phyloP scores from a whole-genome alignment of 179 eudicot genomes.

The Amaranthus tricolor region DNA sequence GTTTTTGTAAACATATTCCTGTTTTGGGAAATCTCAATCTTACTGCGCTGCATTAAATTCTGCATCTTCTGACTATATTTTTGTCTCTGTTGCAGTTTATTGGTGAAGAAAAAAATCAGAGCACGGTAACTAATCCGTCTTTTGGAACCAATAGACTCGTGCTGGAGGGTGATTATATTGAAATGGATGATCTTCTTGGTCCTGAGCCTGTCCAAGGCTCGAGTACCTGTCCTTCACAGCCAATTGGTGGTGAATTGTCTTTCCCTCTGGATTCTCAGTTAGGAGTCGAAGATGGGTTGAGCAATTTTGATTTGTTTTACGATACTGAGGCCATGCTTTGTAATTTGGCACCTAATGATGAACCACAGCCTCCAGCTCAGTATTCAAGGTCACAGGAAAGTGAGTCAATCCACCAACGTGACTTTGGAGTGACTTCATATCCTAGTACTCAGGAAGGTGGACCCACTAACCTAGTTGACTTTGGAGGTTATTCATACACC shows the following conservation, averaged over 20 bases:
- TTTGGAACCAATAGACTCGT: conserved; percentile 6
- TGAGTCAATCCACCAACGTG: conserved; percentile 9
- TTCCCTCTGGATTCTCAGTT: conserved; percentile 4
- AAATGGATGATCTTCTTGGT: conserved; percentile 42
- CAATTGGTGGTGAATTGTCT: conserved; percentile 3
- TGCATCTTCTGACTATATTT: conserved; percentile 7
- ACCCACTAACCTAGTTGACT: conserved; percentile 6
- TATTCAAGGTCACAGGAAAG: conserved; percentile 13
- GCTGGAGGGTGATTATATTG: conserved; percentile 37
- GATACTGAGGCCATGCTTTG: conserved; percentile 28
- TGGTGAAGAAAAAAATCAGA: conserved; percentile 25
- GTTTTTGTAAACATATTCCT: not conserved
- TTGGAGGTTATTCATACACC: conserved; percentile 1
- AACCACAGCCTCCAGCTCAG: conserved; percentile 11
- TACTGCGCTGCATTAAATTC: no score
- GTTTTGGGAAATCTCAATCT: not conserved
- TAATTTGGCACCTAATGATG: conserved; percentile 24
- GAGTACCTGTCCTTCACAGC: conserved; percentile 10
- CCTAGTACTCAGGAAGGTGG: conserved; percentile 1
- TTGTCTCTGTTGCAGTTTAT: conserved; percentile 25
- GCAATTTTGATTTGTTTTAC: conserved; percentile 27
- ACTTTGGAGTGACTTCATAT: conserved; percentile 3
- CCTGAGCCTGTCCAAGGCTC: conserved; percentile 25
- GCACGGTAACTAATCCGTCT: conserved; percentile 16
- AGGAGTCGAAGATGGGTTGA: conserved; percentile 28